Base-by-base conservation (phyloP, 208 protist genomes). In the Leishmania aethiopica region DNA sequence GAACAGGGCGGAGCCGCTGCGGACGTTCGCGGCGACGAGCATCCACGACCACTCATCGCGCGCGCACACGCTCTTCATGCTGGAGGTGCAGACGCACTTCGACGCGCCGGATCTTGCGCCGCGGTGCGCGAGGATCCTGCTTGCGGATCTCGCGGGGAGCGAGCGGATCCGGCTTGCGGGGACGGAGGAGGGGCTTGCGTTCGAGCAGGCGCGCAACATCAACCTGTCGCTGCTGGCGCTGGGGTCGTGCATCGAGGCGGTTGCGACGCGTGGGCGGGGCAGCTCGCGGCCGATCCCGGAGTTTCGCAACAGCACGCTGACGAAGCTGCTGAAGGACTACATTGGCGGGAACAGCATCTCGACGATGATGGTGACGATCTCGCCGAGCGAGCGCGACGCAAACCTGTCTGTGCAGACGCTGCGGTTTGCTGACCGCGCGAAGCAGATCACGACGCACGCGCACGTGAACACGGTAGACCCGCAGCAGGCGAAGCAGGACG, bases 81-180 rank as follows among this genome's bases (percentile, higher is more conserved):
- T 86, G 15, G 89, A 95, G 81, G 84, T 97, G 51, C 87, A 90
- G 51, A 95, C 90, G n/a, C 77, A 87, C 19, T 94, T 92, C 78
- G 89, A 91, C 86, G 90, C 93, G 37, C 73, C 79, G 1, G 96
- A 97, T 75, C 60, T 45, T 0, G 82, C 77, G 6, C 96, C 93
- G 57, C 93, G 93, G 49, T 86, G 81, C 62, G 88, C 90, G 40
- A 92, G 87, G 80, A 91, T 97, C 79, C 84, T 35, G 92, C 87
- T 99, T n/a, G 90, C 99, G 4, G 98, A 99, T 85, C 88, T 99
- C 37, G 98, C 98, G 1, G 98, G 98, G 47, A 97, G 93, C 67
- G 98, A 99, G 85, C 91, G 22, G 94, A 97, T 87, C 91, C 86
- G 97, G 28, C 88, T 97, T 42, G 91, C 90, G 57, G 93, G 97